Percentiles rank a stretch among this genome's conserved stretches.
phyloP scores from a whole-genome alignment of 371 early-diverging fungal species.

The Quaeritorhiza haematococci region DNA sequence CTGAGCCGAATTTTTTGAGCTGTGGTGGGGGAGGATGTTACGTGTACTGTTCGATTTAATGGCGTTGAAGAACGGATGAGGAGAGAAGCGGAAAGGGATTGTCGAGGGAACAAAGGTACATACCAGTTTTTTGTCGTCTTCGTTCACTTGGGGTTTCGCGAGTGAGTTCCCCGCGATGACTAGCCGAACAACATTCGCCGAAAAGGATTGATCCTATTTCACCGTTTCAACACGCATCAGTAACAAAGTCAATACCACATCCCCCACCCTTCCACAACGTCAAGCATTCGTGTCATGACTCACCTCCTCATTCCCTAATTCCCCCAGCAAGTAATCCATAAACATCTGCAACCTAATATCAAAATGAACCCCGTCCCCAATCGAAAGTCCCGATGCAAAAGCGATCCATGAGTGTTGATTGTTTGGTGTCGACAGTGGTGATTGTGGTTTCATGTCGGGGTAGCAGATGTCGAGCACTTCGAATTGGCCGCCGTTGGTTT shows the following conservation, averaged over 20 bases:
- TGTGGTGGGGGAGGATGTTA: background rate
- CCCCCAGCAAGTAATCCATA: slow-evolving; percentile 74
- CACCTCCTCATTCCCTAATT: slow-evolving; percentile 52
- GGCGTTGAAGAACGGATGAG: background rate
- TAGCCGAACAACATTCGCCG: slow-evolving; percentile 54
- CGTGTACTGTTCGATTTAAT: slow-evolving; percentile 10
- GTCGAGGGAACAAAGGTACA: no score
- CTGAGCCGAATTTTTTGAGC: slow-evolving; percentile 15
- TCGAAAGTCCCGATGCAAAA: slow-evolving; percentile 71
- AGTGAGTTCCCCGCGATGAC: slow-evolving; percentile 77
- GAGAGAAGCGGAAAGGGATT: background rate
- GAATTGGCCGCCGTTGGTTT: slow-evolving; percentile 67
- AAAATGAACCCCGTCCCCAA: slow-evolving; percentile 45
- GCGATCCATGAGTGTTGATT: slow-evolving; percentile 66
- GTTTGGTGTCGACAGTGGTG: slow-evolving; percentile 15
- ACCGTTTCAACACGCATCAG: background rate
- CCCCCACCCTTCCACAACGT: background rate
- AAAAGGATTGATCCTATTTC: slow-evolving; percentile 44
- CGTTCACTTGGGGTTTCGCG: slow-evolving; percentile 3
- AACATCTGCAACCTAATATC: slow-evolving; percentile 64
- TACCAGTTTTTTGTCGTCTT: background rate
- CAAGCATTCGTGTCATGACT: background rate
- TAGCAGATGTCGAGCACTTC: slow-evolving; percentile 78
- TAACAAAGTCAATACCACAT: background rate
- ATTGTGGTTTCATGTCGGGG: slow-evolving; percentile 61